Evolutionary conservation across 257 asterid species (phyloP).

Genomic region (Eustoma russellianum): DNA sequence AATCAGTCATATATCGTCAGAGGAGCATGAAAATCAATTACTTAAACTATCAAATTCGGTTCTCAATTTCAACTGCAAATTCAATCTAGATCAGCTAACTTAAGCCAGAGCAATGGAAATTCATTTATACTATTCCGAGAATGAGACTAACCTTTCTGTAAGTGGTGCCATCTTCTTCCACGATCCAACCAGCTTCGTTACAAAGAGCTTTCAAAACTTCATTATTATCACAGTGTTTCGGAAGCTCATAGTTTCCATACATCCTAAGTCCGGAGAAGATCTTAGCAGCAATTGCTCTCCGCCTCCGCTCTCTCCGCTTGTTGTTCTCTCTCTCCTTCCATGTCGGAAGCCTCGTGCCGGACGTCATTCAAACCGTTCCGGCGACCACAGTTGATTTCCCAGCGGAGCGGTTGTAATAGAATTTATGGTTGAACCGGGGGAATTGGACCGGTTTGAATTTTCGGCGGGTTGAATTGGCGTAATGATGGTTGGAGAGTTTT

Average conservation of each 20-base stretch:
- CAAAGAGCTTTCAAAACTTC: constrained; percentile 93
- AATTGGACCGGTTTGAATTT: constrained; percentile 13
- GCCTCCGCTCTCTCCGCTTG: constrained; percentile 89
- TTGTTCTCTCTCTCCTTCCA: constrained; percentile 98
- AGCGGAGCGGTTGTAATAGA: constrained; percentile 3
- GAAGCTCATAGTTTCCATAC: constrained; percentile 88
- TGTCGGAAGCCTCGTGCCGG: constrained; percentile 83
- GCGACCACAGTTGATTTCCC: constrained; percentile 1
- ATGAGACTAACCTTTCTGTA: constrained; percentile 58
- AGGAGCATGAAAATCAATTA: too few species aligned
- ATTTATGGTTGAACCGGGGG: constrained; percentile 15
- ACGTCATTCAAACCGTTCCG: constrained; percentile 47
- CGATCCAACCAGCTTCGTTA: constrained; percentile 93
- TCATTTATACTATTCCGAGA: background rate
- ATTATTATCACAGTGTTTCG: constrained; percentile 93
- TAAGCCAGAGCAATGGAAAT: background rate
- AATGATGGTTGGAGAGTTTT: constrained; percentile 2
- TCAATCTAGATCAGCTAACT: background rate
- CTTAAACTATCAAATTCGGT: too few species aligned
- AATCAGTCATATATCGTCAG: too few species aligned
- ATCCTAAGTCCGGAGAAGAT: constrained; percentile 82
- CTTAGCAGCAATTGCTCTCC: constrained; percentile 95
- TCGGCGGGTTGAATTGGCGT: background rate
- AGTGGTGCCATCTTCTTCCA: constrained; percentile 88
- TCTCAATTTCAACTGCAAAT: background rate